Evolutionary conservation across 2,329 filamentous ascomycete genomes (phyloP).

Genomic region (Microcyclospora tardicrescens): DNA sequence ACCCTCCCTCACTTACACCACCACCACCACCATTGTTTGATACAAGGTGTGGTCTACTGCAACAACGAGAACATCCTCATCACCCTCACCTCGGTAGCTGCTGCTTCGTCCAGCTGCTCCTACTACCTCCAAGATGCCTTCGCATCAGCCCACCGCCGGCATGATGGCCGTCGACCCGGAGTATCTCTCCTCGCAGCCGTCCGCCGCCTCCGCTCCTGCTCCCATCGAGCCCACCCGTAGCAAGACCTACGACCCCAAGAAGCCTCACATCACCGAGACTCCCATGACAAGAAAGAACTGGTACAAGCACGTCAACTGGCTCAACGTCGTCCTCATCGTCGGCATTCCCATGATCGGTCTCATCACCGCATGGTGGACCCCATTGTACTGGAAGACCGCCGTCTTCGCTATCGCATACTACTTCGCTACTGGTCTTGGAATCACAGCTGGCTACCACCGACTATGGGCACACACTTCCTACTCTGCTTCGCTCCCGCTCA

Average conservation of each 20-base stretch:
- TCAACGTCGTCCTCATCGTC: constrained; percentile 73
- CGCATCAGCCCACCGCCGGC: constrained; percentile 37
- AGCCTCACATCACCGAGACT: constrained; percentile 73
- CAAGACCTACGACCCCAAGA: constrained; percentile 47
- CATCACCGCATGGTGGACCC: constrained; percentile 65
- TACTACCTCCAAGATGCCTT: constrained; percentile 32
- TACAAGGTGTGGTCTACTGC: too few relatives aligned
- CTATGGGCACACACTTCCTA: constrained; percentile 80
- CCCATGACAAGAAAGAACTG: constrained; percentile 72
- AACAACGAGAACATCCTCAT: too few relatives aligned
- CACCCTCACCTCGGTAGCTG: too few relatives aligned
- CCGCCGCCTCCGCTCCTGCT: constrained; percentile 33
- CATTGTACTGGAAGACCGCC: constrained; percentile 56
- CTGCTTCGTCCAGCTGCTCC: not conserved
- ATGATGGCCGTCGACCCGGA: constrained; percentile 37
- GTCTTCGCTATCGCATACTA: constrained; percentile 67
- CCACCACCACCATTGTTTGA: too few relatives aligned
- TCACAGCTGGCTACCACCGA: constrained; percentile 54
- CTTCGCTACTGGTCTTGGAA: constrained; percentile 51
- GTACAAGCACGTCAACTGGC: constrained; percentile 89
- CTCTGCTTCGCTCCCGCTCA: constrained; percentile 61
- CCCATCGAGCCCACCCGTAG: constrained; percentile 39
- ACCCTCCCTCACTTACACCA: too few relatives aligned
- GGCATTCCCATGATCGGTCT: constrained; percentile 62
- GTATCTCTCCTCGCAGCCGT: constrained; percentile 31